These are phyloP conservation scores for Candida broadrunensis DNA, from an alignment of 805 yeast species.

Conservation along the genomic window DNA sequence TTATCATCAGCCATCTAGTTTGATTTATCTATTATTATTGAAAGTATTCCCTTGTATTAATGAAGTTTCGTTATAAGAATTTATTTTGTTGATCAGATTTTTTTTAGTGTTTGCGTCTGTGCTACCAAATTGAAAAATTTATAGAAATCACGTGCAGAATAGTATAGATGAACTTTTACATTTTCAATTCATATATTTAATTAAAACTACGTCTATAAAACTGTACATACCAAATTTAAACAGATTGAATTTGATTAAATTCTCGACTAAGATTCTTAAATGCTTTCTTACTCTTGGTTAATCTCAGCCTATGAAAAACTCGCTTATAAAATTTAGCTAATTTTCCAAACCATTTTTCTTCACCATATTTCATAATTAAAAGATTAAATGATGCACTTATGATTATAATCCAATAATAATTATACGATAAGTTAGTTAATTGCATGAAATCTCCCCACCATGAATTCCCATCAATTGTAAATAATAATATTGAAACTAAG, in stretches of 20 bases:
- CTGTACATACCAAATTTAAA: too few species aligned
- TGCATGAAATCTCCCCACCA: constrained; percentile 71
- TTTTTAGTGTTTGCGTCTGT: background rate
- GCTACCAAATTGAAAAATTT: too few species aligned
- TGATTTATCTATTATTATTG: background rate
- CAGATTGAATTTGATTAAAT: constrained; percentile 7
- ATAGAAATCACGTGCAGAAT: too few species aligned
- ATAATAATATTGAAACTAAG: constrained; percentile 48
- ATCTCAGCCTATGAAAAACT: constrained; percentile 18
- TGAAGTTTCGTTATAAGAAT: background rate
- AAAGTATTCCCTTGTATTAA: background rate
- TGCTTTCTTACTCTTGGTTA: constrained; percentile 31
- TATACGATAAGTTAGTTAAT: constrained; percentile 55
- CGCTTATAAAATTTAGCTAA: constrained; percentile 40
- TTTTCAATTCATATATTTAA: too few species aligned
- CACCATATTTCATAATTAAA: constrained; percentile 42
- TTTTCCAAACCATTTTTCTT: constrained; percentile 39
- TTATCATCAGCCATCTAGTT: constrained; percentile 24
- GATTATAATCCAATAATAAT: constrained; percentile 53
- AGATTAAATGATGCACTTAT: constrained; percentile 49
- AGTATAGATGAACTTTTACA: too few species aligned
- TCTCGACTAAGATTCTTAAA: constrained; percentile 34
- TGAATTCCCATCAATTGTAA: constrained; percentile 51
- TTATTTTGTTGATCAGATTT: background rate
- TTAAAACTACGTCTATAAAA: too few species aligned